Evolutionary conservation across 495 filamentous ascomycete species (phyloP).

Genomic region (Thermothielavioides terrestris): DNA sequence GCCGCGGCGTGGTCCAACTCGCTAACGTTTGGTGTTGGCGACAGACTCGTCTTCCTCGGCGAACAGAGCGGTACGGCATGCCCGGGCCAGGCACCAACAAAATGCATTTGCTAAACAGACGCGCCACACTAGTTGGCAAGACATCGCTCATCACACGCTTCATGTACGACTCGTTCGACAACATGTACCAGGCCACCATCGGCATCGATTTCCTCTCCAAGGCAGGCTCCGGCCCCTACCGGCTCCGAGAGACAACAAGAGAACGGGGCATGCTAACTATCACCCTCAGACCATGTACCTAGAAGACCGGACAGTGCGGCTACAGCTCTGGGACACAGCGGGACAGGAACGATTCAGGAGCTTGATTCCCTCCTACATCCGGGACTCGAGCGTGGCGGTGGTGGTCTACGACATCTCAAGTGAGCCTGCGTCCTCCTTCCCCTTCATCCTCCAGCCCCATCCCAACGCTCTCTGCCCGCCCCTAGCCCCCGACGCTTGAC

Average conservation of each 20-base stretch:
- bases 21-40: constrained; percentile 15
- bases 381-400: constrained; percentile 91
- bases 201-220: constrained; percentile 99
- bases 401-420: constrained; percentile 99
- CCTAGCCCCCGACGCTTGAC: neutral
- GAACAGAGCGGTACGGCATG: constrained; percentile 87
- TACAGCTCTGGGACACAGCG: constrained; percentile 97
- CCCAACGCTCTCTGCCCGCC: neutral
- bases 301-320: constrained; percentile 91
- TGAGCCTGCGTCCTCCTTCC: constrained; percentile 20
- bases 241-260: no score
- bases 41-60: constrained; percentile 88
- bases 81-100: neutral
- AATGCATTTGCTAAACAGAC: constrained; percentile 13
- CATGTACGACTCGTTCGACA: constrained; percentile 99
- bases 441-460: neutral
- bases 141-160: constrained; percentile 97
- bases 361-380: constrained; percentile 95
- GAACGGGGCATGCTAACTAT: constrained; percentile 27
- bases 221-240: constrained; percentile 46
- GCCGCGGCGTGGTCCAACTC: neutral
- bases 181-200: constrained; percentile 98
- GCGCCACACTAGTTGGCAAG: constrained; percentile 72
- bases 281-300: constrained; percentile 87
- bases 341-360: constrained; percentile 96